Evolutionary conservation across 1,284 basidiomycete genomes (phyloP).

Genomic region (Ceratobasidium sp.): DNA sequence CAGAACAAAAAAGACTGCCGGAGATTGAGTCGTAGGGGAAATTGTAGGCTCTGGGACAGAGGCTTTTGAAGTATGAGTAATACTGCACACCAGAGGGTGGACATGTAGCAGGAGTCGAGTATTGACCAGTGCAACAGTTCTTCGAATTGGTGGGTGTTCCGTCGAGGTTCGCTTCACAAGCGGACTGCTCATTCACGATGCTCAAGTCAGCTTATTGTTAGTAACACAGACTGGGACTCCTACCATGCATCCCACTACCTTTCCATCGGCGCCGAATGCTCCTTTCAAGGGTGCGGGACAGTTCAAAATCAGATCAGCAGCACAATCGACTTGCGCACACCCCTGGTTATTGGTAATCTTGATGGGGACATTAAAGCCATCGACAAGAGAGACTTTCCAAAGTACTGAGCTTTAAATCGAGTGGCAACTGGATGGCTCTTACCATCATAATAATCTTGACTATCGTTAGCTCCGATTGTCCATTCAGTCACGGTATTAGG

Average conservation of each 20-base stretch:
- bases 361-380: slow-evolving; percentile 50
- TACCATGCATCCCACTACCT: slow-evolving; percentile 44
- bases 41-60: slow-evolving; percentile 42
- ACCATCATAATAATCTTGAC: slow-evolving; percentile 47
- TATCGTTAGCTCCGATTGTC: slow-evolving; percentile 26
- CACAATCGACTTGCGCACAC: slow-evolving; percentile 45
- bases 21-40: slow-evolving; percentile 51
- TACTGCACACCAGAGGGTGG: slow-evolving; percentile 42
- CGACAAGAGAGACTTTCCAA: slow-evolving; percentile 48
- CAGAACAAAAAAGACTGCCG: slow-evolving; percentile 43
- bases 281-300: slow-evolving; percentile 44
- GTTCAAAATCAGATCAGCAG: slow-evolving; percentile 33
- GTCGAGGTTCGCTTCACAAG: slow-evolving; percentile 24
- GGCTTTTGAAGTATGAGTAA: slow-evolving; percentile 49
- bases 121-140: slow-evolving; percentile 50
- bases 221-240: not conserved
- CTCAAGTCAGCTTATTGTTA: slow-evolving; percentile 27
- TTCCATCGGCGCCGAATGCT: slow-evolving; percentile 32
- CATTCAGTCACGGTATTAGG: slow-evolving; percentile 49
- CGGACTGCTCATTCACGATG: not conserved
- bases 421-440: not conserved
- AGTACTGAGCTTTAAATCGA: not conserved
- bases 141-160: slow-evolving; percentile 46
- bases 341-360: slow-evolving; percentile 45
- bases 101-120: slow-evolving; percentile 48